A percentile compares a stretch with the other conserved stretches of the same genome.
Conservation (phyloP, 2,329 filamentous ascomycete genomes). For the Hortaea sp. region DNA sequence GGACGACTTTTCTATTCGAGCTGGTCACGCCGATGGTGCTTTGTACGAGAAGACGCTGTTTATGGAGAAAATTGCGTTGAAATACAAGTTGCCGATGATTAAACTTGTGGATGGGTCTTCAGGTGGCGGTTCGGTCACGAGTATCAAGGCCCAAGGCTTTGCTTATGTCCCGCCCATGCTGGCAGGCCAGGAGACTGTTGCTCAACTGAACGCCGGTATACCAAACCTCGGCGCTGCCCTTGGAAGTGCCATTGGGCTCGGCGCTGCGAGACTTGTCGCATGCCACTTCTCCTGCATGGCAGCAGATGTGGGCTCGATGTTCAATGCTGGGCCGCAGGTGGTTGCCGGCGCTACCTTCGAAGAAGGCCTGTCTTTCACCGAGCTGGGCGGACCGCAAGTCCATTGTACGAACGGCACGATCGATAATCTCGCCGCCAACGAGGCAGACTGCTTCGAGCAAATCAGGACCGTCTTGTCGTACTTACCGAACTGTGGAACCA, state of each 20-base stretch:
- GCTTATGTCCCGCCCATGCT: constrained; percentile 50
- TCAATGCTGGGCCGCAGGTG: constrained; percentile 55
- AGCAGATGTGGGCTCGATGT: constrained; percentile 49
- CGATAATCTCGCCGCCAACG: constrained; percentile 52
- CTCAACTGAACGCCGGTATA: constrained; percentile 52
- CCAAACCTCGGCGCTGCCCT: constrained; percentile 55
- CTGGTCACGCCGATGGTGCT: constrained; percentile 54
- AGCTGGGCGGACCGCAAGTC: constrained; percentile 50
- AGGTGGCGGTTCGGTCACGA: constrained; percentile 53
- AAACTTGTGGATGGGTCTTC: constrained; percentile 56
- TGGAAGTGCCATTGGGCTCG: constrained; percentile 54
- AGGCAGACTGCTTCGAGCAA: constrained; percentile 53
- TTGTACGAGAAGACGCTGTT: constrained; percentile 47
- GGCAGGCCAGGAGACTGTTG: constrained; percentile 42
- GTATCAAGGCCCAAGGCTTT: constrained; percentile 45
- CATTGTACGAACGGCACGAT: constrained; percentile 58
- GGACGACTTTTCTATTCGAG: constrained; percentile 54
- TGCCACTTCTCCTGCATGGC: constrained; percentile 60
- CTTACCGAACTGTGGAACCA: constrained; percentile 47
- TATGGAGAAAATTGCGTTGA: constrained; percentile 51
- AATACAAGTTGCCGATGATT: constrained; percentile 48
- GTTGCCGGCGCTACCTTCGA: constrained; percentile 55
- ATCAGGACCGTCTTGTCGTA: constrained; percentile 47
- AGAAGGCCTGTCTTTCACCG: constrained; percentile 48
- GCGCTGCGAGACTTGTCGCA: constrained; percentile 50